These are phyloP conservation scores for Kodamaea alishanica DNA, from an alignment of 1,139 yeast species.

Conservation along the genomic window DNA sequence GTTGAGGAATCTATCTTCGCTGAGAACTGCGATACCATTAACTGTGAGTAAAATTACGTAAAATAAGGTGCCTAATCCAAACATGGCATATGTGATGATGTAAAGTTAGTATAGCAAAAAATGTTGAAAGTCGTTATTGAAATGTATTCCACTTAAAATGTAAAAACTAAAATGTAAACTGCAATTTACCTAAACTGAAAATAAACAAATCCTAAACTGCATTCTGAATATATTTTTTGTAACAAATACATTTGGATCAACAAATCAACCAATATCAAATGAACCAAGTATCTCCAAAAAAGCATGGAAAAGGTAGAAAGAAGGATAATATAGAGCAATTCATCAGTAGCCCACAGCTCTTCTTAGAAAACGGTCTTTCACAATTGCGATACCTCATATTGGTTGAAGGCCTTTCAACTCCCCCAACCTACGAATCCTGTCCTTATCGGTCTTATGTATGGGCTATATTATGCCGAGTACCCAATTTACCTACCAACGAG, in stretches of 20 bases:
- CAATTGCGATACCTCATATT: conserved; percentile 77
- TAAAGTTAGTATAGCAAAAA: no score
- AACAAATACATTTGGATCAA: background rate
- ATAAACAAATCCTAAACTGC: no score
- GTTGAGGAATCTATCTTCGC: conserved; percentile 77
- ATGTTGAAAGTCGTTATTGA: no score
- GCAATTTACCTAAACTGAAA: no score
- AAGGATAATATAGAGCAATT: conserved; percentile 67
- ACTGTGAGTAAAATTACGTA: conserved; percentile 65
- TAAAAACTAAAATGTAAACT: no score
- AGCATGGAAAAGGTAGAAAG: conserved; percentile 36
- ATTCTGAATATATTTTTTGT: no score
- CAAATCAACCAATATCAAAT: conserved; percentile 2
- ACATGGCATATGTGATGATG: conserved; percentile 32
- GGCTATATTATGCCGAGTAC: conserved; percentile 70
- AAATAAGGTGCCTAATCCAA: conserved; percentile 67
- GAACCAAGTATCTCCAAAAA: conserved; percentile 2
- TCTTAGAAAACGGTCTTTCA: conserved; percentile 66
- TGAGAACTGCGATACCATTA: conserved; percentile 75
- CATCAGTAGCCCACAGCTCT: conserved; percentile 56
- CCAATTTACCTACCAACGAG: conserved; percentile 51
- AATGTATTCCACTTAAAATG: no score
- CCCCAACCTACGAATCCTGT: conserved; percentile 49
- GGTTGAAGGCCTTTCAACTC: conserved; percentile 67
- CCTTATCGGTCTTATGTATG: conserved; percentile 77